phyloP scores from a whole-genome alignment of 495 filamentous ascomycete species.

The Hypoxylon fragiforme region DNA sequence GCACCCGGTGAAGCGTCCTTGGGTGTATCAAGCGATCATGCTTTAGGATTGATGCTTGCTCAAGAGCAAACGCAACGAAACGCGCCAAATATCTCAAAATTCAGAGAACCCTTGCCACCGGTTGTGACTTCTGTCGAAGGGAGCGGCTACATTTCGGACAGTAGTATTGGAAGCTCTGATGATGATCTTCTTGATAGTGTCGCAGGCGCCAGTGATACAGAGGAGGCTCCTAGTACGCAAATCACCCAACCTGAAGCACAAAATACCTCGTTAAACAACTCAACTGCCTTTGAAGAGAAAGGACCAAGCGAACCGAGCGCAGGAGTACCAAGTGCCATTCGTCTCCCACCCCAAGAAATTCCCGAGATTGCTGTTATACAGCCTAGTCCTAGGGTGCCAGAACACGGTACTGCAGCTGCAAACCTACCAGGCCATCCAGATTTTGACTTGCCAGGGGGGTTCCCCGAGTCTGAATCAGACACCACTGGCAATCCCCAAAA shows the following conservation, averaged over 20 bases:
- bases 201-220: constrained; percentile 18
- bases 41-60: constrained; percentile 61
- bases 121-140: constrained; percentile 68
- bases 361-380: constrained; percentile 44
- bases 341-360: constrained; percentile 11
- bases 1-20: constrained; percentile 36
- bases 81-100: constrained; percentile 49
- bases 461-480: constrained; percentile 46
- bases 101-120: constrained; percentile 64
- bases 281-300: constrained; percentile 7
- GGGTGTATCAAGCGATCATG: constrained; percentile 65
- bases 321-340: neutral
- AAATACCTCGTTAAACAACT: constrained; percentile 8
- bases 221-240: constrained; percentile 33
- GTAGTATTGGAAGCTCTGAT: constrained; percentile 36
- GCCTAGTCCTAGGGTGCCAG: constrained; percentile 37
- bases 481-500: neutral
- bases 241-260: constrained; percentile 17
- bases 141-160: constrained; percentile 58
- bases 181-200: constrained; percentile 20
- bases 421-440: constrained; percentile 18
- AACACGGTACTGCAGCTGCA: constrained; percentile 3
- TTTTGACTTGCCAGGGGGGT: constrained; percentile 50
- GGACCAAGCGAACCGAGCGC: neutral
- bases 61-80: constrained; percentile 53